A percentile compares a stretch with the other conserved stretches of the same genome.
Conservation (phyloP, 2,329 filamentous ascomycete species). For the Ceratocystis harringtonii region DNA sequence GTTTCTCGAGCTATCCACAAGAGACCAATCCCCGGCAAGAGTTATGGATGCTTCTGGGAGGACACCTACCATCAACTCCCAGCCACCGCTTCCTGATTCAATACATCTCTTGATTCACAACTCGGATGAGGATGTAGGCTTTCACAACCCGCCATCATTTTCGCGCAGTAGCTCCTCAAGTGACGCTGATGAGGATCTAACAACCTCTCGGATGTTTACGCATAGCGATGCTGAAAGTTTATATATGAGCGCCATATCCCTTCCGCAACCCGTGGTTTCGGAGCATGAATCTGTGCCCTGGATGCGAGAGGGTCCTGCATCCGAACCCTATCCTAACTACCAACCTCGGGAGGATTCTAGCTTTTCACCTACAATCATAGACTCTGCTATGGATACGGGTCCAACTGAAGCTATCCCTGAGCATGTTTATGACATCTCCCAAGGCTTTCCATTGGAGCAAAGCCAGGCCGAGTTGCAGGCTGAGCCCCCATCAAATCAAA, state of each 20-base stretch:
- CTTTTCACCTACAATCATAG: neutral
- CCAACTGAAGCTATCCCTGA: neutral
- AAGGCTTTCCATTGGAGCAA: neutral
- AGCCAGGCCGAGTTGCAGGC: neutral
- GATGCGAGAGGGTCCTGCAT: neutral
- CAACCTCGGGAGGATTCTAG: neutral
- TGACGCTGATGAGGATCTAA: conserved; percentile 34
- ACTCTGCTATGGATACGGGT: neutral
- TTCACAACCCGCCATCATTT: neutral
- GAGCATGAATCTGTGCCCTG: neutral
- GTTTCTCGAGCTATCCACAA: neutral
- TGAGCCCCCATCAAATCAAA: neutral
- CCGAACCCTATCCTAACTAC: no score
- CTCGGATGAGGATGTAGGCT: neutral
- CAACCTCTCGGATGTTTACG: conserved; percentile 55
- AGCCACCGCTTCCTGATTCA: conserved; percentile 6
- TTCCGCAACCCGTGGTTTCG: conserved; percentile 23
- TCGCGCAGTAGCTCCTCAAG: conserved; percentile 15
- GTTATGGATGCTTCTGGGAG: neutral
- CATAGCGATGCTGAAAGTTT: conserved; percentile 74
- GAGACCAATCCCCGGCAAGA: neutral
- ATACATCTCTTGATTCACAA: conserved; percentile 6
- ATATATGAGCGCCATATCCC: conserved; percentile 63
- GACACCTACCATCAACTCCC: neutral
- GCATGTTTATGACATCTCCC: neutral